Evolutionary conservation across 2,329 filamentous ascomycete species (phyloP).

Genomic region (Colletotrichum karsti): DNA sequence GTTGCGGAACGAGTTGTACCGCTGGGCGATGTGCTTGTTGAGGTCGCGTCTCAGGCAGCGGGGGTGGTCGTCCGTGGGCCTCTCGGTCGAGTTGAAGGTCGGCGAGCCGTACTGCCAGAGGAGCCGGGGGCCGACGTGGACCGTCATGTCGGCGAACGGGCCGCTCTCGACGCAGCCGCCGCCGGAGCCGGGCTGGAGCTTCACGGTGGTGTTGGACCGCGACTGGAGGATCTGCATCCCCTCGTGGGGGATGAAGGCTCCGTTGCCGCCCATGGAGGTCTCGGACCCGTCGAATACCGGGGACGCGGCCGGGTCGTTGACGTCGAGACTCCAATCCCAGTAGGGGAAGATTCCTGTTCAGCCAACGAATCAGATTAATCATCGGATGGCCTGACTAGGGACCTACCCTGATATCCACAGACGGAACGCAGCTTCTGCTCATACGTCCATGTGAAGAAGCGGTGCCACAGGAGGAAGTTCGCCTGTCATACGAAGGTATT

Average conservation of each 20-base stretch:
- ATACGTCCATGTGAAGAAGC: constrained; percentile 31
- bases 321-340: constrained; percentile 23
- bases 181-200: constrained; percentile 54
- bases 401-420: constrained; percentile 33
- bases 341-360: constrained; percentile 25
- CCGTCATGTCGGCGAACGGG: constrained; percentile 47
- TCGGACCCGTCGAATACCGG: constrained; percentile 50
- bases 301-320: constrained; percentile 39
- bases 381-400: constrained; percentile 18
- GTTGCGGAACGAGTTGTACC: constrained; percentile 31
- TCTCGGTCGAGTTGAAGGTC: constrained; percentile 7
- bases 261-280: constrained; percentile 47
- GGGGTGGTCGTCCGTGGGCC: constrained; percentile 46
- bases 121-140: constrained; percentile 45
- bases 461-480: constrained; percentile 33
- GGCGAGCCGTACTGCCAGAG: constrained; percentile 23
- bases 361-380: neutral
- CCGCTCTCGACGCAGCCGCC: constrained; percentile 52
- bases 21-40: constrained; percentile 31
- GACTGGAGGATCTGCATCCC: constrained; percentile 21
- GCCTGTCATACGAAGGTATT: neutral
- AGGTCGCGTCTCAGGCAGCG: constrained; percentile 51
- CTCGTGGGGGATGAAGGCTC: constrained; percentile 39
- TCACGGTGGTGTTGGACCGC: constrained; percentile 28
- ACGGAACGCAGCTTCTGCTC: constrained; percentile 32